These are phyloP conservation scores for Beauveria australis DNA, from an alignment of 2,329 filamentous ascomycete species.

Conservation along the genomic window DNA sequence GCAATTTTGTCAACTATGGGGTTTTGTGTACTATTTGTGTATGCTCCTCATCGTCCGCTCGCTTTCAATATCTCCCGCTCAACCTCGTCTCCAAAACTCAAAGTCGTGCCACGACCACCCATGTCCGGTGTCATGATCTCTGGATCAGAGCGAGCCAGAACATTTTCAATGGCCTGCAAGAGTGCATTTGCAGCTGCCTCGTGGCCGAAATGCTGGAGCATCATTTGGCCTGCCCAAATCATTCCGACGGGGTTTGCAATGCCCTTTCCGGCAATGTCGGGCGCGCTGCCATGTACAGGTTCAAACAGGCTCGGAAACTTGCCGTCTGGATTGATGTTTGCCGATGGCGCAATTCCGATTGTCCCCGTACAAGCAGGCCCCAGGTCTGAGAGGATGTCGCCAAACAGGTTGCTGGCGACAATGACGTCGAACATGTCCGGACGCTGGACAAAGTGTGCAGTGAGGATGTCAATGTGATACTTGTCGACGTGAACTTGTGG, in stretches of 20 bases:
- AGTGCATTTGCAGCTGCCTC: slow-evolving; percentile 39
- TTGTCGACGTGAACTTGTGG: slow-evolving; percentile 53
- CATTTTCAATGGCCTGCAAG: slow-evolving; percentile 54
- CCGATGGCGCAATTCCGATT: slow-evolving; percentile 65
- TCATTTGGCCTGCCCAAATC: slow-evolving; percentile 58
- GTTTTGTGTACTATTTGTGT: background rate
- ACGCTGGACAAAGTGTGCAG: slow-evolving; percentile 53
- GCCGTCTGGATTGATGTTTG: slow-evolving; percentile 54
- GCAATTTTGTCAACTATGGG: background rate
- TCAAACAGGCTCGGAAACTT: slow-evolving; percentile 56
- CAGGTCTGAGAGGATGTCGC: slow-evolving; percentile 63
- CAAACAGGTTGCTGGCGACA: slow-evolving; percentile 55
- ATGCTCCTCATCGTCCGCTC: background rate
- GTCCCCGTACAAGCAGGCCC: slow-evolving; percentile 62
- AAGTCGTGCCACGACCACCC: slow-evolving; percentile 21
- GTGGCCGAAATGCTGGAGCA: slow-evolving; percentile 20
- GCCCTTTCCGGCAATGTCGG: slow-evolving; percentile 65
- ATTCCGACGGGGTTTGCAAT: slow-evolving; percentile 67
- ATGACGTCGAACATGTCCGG: slow-evolving; percentile 54
- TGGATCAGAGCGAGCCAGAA: slow-evolving; percentile 39
- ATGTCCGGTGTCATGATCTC: slow-evolving; percentile 24
- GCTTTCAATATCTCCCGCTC: slow-evolving; percentile 15
- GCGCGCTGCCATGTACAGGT: slow-evolving; percentile 66
- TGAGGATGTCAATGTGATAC: slow-evolving; percentile 61
- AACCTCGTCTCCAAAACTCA: slow-evolving; percentile 17